phyloP scores from a whole-genome alignment of 225 moss, liverwort and hornwort species.

The Rhytidiadelphus loreus region DNA sequence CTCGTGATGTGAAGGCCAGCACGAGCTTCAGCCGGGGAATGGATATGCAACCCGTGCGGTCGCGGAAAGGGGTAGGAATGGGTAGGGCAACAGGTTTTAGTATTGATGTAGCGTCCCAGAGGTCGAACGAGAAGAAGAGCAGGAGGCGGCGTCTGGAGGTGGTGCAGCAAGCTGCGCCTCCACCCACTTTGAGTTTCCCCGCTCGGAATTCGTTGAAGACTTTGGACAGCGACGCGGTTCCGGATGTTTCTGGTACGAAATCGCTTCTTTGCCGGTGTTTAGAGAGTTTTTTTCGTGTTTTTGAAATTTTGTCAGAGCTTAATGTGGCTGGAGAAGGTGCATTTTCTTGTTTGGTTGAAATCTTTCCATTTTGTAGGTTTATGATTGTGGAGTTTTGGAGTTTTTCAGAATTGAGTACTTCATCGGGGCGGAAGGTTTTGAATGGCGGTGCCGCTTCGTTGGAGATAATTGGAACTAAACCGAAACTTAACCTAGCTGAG shows the following conservation, averaged over 20 bases:
- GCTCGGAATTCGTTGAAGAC: conserved; percentile 19
- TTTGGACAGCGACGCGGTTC: conserved; percentile 1
- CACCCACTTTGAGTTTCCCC: conserved; percentile 13
- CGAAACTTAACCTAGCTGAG: conserved; percentile 23
- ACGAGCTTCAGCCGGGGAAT: conserved; percentile 7
- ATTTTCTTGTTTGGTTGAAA: not conserved
- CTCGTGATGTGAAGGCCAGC: conserved; percentile 9
- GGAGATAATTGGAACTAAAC: not conserved
- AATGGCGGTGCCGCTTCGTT: not conserved
- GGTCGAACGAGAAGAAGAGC: conserved; percentile 5
- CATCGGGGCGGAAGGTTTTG: conserved; percentile 11
- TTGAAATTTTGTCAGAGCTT: not conserved
- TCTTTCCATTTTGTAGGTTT: not conserved
- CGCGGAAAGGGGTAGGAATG: conserved; percentile 5
- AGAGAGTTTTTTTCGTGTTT: not conserved
- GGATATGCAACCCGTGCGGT: conserved; percentile 10
- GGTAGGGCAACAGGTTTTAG: conserved; percentile 4
- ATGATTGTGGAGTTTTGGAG: not conserved
- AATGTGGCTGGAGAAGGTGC: not conserved
- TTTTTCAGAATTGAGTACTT: conserved; percentile 19
- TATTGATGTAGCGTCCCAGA: not conserved
- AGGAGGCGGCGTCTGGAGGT: conserved; percentile 13
- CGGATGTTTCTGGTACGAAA: conserved; percentile 22
- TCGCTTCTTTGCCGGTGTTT: not conserved
- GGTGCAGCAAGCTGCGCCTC: conserved; percentile 28